Conservation (phyloP, 2,329 filamentous ascomycete species). For the Fusarium coffeatum region DNA sequence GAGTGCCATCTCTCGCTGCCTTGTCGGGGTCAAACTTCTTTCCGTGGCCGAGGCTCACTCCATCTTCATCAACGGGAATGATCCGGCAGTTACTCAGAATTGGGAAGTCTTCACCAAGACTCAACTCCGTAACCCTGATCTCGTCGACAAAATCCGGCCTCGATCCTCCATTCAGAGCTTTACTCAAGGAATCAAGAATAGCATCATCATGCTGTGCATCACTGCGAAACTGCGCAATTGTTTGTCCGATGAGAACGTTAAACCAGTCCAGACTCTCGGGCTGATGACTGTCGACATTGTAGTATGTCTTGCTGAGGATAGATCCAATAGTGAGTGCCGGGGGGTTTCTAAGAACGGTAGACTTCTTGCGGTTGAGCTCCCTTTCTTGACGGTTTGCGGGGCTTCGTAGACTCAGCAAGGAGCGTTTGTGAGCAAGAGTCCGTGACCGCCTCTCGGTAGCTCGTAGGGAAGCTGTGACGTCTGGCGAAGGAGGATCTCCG, state of each 20-base stretch:
- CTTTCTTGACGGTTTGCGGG: conserved; percentile 56
- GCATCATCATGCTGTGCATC: conserved; percentile 93
- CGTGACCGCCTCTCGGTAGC: conserved; percentile 79
- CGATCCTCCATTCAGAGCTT: conserved; percentile 85
- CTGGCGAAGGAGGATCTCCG: conserved; percentile 87
- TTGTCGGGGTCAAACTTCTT: conserved; percentile 64
- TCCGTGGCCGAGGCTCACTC: conserved; percentile 65
- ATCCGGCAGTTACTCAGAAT: conserved; percentile 99
- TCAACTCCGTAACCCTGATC: conserved; percentile 93
- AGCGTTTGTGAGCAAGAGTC: conserved; percentile 80
- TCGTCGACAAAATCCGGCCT: conserved; percentile 93
- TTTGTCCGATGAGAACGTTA: conserved; percentile 96
- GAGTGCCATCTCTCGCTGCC: conserved; percentile 71
- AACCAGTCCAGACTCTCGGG: conserved; percentile 99
- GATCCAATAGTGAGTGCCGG: conserved; percentile 88
- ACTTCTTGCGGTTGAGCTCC: conserved; percentile 72
- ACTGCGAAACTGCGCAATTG: conserved; percentile 92
- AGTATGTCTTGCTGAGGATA: conserved; percentile 96
- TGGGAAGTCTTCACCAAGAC: conserved; percentile 94
- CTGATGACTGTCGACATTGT: conserved; percentile 94
- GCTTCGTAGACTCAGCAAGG: conserved; percentile 72
- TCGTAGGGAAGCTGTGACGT: conserved; percentile 79
- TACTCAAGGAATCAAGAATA: conserved; percentile 85
- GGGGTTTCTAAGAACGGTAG: conserved; percentile 77
- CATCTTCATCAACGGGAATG: conserved; percentile 88